These are phyloP conservation scores for Salix udensis DNA, from an alignment of 345 rosid genomes.

Conservation along the genomic window DNA sequence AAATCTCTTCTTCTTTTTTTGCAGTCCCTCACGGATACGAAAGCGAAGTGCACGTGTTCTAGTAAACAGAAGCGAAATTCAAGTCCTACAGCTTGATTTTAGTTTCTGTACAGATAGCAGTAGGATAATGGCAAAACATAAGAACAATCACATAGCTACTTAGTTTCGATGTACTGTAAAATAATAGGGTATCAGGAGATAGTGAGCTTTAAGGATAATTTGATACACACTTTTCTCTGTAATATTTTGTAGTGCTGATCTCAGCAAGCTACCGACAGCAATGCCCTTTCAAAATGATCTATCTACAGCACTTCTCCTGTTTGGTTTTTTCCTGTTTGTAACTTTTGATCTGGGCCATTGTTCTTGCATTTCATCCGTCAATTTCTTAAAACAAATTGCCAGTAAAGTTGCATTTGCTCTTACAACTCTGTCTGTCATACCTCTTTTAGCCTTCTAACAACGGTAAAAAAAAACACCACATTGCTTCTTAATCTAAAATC, in stretches of 20 bases:
- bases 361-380: too few relatives aligned
- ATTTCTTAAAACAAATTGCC: too few relatives aligned
- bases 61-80: conserved; percentile 20
- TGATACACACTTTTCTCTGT: not conserved
- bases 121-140: not conserved
- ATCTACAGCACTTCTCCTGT: not conserved
- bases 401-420: too few relatives aligned
- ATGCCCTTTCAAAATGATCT: not conserved
- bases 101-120: conserved; percentile 17
- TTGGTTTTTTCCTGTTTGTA: not conserved
- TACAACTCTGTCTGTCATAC: too few relatives aligned
- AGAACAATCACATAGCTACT: not conserved
- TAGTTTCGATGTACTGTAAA: not conserved
- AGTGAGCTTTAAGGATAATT: not conserved
- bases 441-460: too few relatives aligned
- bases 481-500: too few relatives aligned
- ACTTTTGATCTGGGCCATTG: not conserved
- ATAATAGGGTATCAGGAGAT: not conserved
- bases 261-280: not conserved
- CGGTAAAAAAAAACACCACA: too few relatives aligned
- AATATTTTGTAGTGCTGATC: not conserved
- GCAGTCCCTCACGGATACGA: conserved; percentile 50
- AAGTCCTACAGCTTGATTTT: conserved; percentile 19
- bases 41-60: conserved; percentile 49
- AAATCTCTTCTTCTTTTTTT: not conserved